Evolutionary conservation across 768 basidiomycete genomes (phyloP), one percentile per base, ranked within the genome.

Genomic region (Kwoniella sp.): DNA sequence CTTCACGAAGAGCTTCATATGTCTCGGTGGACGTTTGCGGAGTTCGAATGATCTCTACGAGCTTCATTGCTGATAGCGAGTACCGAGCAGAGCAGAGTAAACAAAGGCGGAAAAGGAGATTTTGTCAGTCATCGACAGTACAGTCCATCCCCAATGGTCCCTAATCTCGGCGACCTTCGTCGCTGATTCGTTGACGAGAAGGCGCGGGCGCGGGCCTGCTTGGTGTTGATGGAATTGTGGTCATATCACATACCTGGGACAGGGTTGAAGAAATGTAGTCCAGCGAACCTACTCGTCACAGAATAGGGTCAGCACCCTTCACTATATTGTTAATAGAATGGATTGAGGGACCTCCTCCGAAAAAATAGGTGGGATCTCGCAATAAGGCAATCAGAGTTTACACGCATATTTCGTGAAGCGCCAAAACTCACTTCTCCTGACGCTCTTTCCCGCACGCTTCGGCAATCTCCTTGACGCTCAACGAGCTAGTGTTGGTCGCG

Each of bases 221-320:
- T n/a, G n/a, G n/a, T n/a, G n/a, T n/a, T n/a, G n/a, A n/a, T n/a
- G n/a, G n/a, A n/a, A n/a, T n/a, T n/a, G n/a, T n/a, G 33, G 5
- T 33, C 33, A 5, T 13, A 33, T 5, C 33, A 70, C 68, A 60
- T 68, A 73, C 81, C 62, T 44, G 62, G 62, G 12, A 64, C 62
- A 25, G 62, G 82, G 58, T 82, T 82, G 75, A 83, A 83, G 64
- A 81, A 82, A 63, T 83, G 82, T 9, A 83, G 67, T 21, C 81
- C 81, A 10, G 79, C 82, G 30, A 83, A 83, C 51, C 80, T 80
- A 44, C 15, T 13, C 15, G 4, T 6, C 3, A 24, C 22, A 17
- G 17, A 6, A 44, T 15, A 9, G 17, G 8, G 17, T 44, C 40
- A 44, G 40, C 40, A 9, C 13, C 33, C 33, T 33, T 13, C 33